These are phyloP conservation scores for Bombardia bombarda DNA, from an alignment of 495 filamentous ascomycete species.

Conservation along the genomic window DNA sequence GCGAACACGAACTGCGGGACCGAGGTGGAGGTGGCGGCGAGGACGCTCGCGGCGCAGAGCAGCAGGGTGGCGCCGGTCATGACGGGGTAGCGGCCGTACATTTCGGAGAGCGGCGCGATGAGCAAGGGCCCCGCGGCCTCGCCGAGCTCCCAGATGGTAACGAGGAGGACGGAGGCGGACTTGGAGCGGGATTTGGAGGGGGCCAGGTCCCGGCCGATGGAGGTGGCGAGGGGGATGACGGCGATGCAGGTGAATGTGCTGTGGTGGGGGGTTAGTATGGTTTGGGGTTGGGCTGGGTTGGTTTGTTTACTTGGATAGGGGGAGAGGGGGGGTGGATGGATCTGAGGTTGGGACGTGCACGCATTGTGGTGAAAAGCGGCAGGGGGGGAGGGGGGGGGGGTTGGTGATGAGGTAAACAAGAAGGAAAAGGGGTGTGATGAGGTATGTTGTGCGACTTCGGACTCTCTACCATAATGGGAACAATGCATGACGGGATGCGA, in stretches of 20 bases:
- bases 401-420: too few relatives aligned
- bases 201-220: constrained; percentile 42
- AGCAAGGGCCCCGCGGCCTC: constrained; percentile 50
- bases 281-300: too few relatives aligned
- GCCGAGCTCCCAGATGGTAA: constrained; percentile 52
- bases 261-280: constrained; percentile 3
- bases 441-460: too few relatives aligned
- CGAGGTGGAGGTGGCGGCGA: constrained; percentile 35
- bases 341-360: too few relatives aligned
- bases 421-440: too few relatives aligned
- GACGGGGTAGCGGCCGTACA: constrained; percentile 47
- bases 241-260: constrained; percentile 50
- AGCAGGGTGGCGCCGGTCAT: constrained; percentile 44
- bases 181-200: constrained; percentile 26
- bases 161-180: constrained; percentile 41
- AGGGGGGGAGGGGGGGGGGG: too few relatives aligned
- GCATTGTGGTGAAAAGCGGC: too few relatives aligned
- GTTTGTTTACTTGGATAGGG: not conserved
- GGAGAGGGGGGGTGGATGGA: not conserved
- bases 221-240: constrained; percentile 43
- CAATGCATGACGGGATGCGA: too few relatives aligned
- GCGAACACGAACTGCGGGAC: constrained; percentile 37
- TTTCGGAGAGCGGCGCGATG: constrained; percentile 51
- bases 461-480: too few relatives aligned
- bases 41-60: constrained; percentile 37